Base-by-base conservation (phyloP, 1,139 yeast genomes). In the Suhomyces guaymorum region DNA sequence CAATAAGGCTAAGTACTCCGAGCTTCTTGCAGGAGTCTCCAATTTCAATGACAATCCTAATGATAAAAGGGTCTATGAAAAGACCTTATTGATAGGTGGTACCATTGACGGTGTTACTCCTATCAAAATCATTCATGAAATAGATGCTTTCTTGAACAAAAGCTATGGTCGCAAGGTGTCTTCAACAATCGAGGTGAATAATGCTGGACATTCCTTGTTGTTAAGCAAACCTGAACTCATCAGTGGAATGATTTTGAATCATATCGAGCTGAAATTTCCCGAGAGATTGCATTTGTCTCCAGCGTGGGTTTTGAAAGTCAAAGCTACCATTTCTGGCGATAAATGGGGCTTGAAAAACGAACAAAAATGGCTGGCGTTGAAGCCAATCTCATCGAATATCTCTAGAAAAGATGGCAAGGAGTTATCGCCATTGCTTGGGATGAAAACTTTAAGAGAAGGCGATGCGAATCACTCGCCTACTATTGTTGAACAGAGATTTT, bases 291-390 rank as follows among this genome's bases (percentile, higher is more conserved):
- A 76, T 44, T 64, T 80, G 28, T 73, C 80, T 4, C 75, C 81
- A 4, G 75, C 81, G 4, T 80, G 85, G 86, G 85, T 80, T 34
- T 64, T 80, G 34, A 69, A 72, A 35, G 66, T 75, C 14, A 77
- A 80, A 49, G 86, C 86, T 2, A 71, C 75, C 37, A 70, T 78
- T 4, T 71, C 78, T 13, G 83, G 83, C 1, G 83, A 78, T 48
- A 84, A 84, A 55, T 84, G 92, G 92, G 86, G 89, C 19, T 59
- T 84, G 43, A 84, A 84, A 55, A 84, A 84, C 51, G 86, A 82
- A 52, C 69, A 66, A 41, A 84, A 84, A 54, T 84, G 94, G 94
- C 68, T 73, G 51, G 62, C 70, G 26, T 66, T 80, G 4, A 68
- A 69, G 33, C 70, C 81, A 0, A 66, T 80, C 1, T 81, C 73